Evolutionary conservation across 257 asterid species (phyloP), one percentile per base, ranked within the genome.

Genomic region (Jacaranda mimosifolia): DNA sequence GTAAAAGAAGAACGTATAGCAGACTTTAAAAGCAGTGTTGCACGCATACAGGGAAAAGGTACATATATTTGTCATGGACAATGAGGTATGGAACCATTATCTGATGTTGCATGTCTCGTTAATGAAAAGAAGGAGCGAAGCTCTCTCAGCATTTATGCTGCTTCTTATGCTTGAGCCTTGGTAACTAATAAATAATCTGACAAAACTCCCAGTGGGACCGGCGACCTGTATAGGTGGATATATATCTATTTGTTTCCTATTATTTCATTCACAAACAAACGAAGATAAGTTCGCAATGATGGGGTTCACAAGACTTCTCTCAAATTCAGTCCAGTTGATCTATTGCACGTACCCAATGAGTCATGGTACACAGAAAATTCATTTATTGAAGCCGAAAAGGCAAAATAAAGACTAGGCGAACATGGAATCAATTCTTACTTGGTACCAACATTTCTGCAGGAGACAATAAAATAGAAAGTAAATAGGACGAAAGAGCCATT

Each of bases 41-140:
- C 56, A 3, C 56, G 3, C 10, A 45, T 45, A 45, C 51, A 10
- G 51, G 13, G 12, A 45, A 45, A 10, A 10, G 51, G 13, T 45
- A 45, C 51, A 45, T 45, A 63, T 45, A 45, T 10, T 5, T 7
- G 51, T 10, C 11, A 45, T 10, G 63, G 84, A 51, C 80, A 75
- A 49, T 18, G 72, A 42, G 64, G 68, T 32, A 69, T 74, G 77
- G 72, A 63, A 15, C 60, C 65, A 58, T 63, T 68, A 68, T 80
- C 17, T 62, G 39, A 35, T 19, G 59, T 43, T 59, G 46, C 46
- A 42, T 42, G 46, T 42, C 9, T 42, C 8, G 46, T 42, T 4
- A 42, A 5, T 42, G 46, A 42, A 42, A 42, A 42, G 6, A 26
- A 26, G 2, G 46, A 4, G 46, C 46, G 3, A 42, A 42, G 46